A percentile compares a stretch with the other conserved stretches of the same genome.
Conservation (phyloP, 148 eudicot species). For the Suaeda aralocaspica region DNA sequence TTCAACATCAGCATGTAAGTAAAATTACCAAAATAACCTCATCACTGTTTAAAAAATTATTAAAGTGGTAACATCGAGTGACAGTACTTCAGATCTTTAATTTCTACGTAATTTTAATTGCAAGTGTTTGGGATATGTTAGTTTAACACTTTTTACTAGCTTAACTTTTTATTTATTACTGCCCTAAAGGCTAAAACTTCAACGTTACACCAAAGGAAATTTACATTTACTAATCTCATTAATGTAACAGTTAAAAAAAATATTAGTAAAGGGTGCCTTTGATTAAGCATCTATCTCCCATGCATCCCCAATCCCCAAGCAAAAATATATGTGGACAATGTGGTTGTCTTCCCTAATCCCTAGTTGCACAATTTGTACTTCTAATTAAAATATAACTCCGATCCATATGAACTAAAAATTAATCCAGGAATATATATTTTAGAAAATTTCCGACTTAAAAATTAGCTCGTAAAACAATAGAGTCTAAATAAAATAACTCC, state of each 20-base stretch:
- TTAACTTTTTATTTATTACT: conserved; percentile 28
- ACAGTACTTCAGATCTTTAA: conserved; percentile 16
- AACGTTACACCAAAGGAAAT: conserved; percentile 37
- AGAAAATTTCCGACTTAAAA: no score
- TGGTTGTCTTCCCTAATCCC: neutral
- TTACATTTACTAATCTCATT: conserved; percentile 21
- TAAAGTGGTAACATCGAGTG: conserved; percentile 14
- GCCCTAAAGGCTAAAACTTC: conserved; percentile 28
- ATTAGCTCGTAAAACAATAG: no score
- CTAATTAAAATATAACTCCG: no score
- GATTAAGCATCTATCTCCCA: neutral
- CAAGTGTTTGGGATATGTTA: conserved; percentile 24
- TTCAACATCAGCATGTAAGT: conserved; percentile 8
- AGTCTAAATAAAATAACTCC: no score
- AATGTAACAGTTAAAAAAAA: conserved; percentile 13
- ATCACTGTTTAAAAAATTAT: neutral
- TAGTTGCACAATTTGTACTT: no score
- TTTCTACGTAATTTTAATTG: neutral
- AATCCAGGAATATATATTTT: no score
- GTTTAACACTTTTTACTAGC: no score
- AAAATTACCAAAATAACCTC: conserved; percentile 25
- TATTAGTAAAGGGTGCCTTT: no score
- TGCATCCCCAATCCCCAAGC: neutral
- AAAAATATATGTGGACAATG: neutral
- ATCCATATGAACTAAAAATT: no score